Evolutionary conservation across 129 eudicot genomes (phyloP), one percentile per base, ranked within the genome.

Genomic region (Artemisia annua): DNA sequence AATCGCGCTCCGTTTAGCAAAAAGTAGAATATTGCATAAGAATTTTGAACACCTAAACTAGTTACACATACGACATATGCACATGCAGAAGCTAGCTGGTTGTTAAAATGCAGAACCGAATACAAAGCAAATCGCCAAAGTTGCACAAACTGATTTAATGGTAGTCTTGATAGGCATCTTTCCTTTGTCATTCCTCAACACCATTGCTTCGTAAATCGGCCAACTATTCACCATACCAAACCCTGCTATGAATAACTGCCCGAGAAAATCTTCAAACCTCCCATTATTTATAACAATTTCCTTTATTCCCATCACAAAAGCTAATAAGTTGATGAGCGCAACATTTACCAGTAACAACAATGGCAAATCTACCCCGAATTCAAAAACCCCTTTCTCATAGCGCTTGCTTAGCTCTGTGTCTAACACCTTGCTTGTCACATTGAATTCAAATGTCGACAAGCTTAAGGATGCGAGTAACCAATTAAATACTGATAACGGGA

Each of bases 201-300:
- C 58, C 88, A 88, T 83, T 17, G 80, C 91, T 79, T 85, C 85
- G 57, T 83, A 85, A 43, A 88, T 26, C 28, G 91, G 95, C 81
- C 73, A 81, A 26, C 86, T 67, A 67, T 88, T 85, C 11, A 83
- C 46, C 28, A 85, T 83, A 16, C 35, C 87, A 71, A 88, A 83
- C 17, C 91, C 95, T 17, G 86, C 78, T 48, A 88, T 46, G 24
- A 85, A 81, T 3, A 85, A 26, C 53, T 88, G 95, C 9, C 61
- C 59, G 51, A 69, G 67, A 44, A 78, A 6, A 10, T 57, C 80
- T 16, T 74, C 76, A 22, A 66, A 19, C 53, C 5, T 32, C 26
- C 35, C 71, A 20, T 2, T 30, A 19, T 74, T 64, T 1, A 5
- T 39, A 66, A 69, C 39, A 54, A 56, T 59, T 35, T 55, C 53